These are phyloP conservation scores for Trichosporon sp. DNA, from an alignment of 1,284 basidiomycete genomes.

Conservation along the genomic window DNA sequence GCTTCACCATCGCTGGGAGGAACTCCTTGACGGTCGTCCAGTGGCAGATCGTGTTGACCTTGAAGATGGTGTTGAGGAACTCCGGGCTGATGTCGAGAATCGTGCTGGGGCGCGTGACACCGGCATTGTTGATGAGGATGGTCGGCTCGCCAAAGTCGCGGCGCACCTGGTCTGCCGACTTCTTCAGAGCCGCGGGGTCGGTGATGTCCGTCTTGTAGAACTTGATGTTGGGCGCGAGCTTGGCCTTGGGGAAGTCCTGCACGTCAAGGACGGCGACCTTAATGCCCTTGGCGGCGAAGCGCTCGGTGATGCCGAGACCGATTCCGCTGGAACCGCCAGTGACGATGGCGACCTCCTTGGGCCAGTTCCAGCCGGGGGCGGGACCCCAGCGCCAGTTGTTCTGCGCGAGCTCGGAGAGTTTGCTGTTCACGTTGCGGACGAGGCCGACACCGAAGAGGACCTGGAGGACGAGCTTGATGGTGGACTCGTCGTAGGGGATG, in stretches of 20 bases:
- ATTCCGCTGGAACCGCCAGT: slow-evolving; percentile 26
- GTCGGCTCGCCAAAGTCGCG: slow-evolving; percentile 22
- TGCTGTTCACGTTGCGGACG: slow-evolving; percentile 17
- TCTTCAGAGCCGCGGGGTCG: slow-evolving; percentile 18
- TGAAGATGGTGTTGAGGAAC: slow-evolving; percentile 25
- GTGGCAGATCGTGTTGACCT: slow-evolving; percentile 29
- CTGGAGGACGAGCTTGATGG: slow-evolving; percentile 5
- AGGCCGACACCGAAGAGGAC: slow-evolving; percentile 19
- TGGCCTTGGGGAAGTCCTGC: slow-evolving; percentile 19
- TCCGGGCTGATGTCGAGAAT: slow-evolving; percentile 28
- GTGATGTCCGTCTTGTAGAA: slow-evolving; percentile 29
- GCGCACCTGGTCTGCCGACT: slow-evolving; percentile 22
- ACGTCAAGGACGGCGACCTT: slow-evolving; percentile 27
- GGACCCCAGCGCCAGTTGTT: slow-evolving; percentile 22
- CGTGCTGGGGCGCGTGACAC: slow-evolving; percentile 22
- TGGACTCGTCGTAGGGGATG: not conserved
- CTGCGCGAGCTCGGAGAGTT: slow-evolving; percentile 18
- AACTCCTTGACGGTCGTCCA: slow-evolving; percentile 28
- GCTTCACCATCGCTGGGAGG: slow-evolving; percentile 27
- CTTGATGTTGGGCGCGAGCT: slow-evolving; percentile 11
- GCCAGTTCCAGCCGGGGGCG: slow-evolving; percentile 26
- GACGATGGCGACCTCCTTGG: slow-evolving; percentile 23
- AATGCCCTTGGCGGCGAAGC: slow-evolving; percentile 21
- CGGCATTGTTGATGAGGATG: slow-evolving; percentile 31
- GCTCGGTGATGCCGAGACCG: slow-evolving; percentile 20